Percentiles rank a stretch among this genome's conserved stretches.
phyloP scores from a whole-genome alignment of 2,329 filamentous ascomycete genomes.

The Dactylonectria estremocensis region DNA sequence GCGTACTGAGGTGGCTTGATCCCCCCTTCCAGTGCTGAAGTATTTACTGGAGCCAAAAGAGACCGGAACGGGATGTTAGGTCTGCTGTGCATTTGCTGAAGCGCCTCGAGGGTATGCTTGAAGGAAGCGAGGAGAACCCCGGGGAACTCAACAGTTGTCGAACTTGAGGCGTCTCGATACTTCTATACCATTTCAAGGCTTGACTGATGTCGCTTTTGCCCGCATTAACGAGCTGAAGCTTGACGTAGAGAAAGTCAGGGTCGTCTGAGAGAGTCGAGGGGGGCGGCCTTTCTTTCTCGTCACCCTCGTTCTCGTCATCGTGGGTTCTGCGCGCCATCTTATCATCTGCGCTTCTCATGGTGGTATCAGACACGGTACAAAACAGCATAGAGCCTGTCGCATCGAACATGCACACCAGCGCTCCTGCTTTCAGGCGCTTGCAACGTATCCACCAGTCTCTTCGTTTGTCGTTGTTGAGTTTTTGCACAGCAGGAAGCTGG shows the following conservation, averaged over 20 bases:
- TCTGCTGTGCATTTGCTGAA: conserved; percentile 24
- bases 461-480: conserved; percentile 49
- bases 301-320: conserved; percentile 38
- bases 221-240: conserved; percentile 21
- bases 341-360: conserved; percentile 34
- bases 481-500: conserved; percentile 56
- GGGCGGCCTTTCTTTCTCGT: conserved; percentile 22
- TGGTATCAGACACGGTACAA: conserved; percentile 54
- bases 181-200: neutral
- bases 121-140: conserved; percentile 32
- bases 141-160: conserved; percentile 33
- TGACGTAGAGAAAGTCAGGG: neutral
- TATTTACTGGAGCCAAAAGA: conserved; percentile 22
- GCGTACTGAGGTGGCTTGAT: conserved; percentile 65
- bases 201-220: neutral
- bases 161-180: neutral
- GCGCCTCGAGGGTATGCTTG: conserved; percentile 23
- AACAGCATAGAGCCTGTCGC: conserved; percentile 58
- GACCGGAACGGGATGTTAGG: conserved; percentile 23
- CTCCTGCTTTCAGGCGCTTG: conserved; percentile 64
- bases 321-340: conserved; percentile 40
- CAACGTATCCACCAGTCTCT: conserved; percentile 66
- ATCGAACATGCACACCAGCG: conserved; percentile 65
- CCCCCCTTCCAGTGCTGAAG: neutral
- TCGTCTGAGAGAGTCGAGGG: neutral